Evolutionary conservation across 345 rosid genomes (phyloP).

Genomic region (Citrus inodora): DNA sequence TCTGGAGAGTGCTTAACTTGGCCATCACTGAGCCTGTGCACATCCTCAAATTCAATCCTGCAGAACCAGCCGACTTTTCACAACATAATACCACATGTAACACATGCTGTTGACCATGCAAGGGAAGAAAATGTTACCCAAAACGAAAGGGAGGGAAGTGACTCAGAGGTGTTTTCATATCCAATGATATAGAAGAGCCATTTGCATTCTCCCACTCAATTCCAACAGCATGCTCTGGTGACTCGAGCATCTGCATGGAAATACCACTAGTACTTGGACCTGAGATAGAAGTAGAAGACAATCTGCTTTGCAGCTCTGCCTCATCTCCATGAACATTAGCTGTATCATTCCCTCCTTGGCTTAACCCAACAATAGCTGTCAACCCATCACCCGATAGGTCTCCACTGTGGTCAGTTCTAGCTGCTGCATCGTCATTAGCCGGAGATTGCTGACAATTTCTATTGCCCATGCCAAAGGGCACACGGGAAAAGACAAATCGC

Average conservation of each 20-base stretch:
- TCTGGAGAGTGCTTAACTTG: slow-evolving; percentile 97
- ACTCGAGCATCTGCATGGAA: slow-evolving; percentile 63
- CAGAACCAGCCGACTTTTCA: slow-evolving; percentile 12
- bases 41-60: slow-evolving; percentile 90
- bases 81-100: not conserved
- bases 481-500: slow-evolving; percentile 88
- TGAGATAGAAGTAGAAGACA: slow-evolving; percentile 40
- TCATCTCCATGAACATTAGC: slow-evolving; percentile 52
- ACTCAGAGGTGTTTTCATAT: slow-evolving; percentile 85
- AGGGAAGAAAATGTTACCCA: slow-evolving; percentile 54
- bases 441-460: slow-evolving; percentile 77
- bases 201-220: slow-evolving; percentile 74
- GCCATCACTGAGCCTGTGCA: slow-evolving; percentile 84
- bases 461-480: slow-evolving; percentile 69
- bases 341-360: slow-evolving; percentile 61
- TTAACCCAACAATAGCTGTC: slow-evolving; percentile 85
- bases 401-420: slow-evolving; percentile 68
- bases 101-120: not conserved
- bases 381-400: slow-evolving; percentile 82
- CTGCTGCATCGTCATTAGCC: slow-evolving; percentile 81
- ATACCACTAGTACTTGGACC: slow-evolving; percentile 46
- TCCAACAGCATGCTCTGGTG: slow-evolving; percentile 56
- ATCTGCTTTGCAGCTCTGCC: slow-evolving; percentile 40
- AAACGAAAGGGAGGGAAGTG: slow-evolving; percentile 99
- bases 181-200: slow-evolving; percentile 75